Percentiles rank a stretch among this genome's conserved stretches.
phyloP scores from a whole-genome alignment of 768 basidiomycete species.

The Suillus subaureus region DNA sequence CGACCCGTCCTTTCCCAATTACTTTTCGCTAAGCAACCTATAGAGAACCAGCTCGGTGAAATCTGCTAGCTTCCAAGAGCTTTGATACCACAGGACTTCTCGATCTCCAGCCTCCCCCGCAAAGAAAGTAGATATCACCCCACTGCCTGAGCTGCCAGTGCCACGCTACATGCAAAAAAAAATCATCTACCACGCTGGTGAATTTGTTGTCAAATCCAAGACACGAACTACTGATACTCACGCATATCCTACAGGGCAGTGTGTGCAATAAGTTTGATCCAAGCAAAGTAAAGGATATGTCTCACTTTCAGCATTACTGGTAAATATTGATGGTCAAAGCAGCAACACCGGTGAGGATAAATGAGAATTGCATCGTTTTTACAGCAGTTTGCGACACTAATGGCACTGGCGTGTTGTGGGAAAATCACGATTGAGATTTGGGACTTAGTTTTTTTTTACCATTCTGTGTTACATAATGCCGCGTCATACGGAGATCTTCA shows the following conservation, averaged over 20 bases:
- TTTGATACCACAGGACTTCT: not conserved
- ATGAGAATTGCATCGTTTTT: no score
- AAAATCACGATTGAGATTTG: no score
- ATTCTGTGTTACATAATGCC: no score
- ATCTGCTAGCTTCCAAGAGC: not conserved
- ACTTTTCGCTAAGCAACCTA: not conserved
- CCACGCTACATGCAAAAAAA: not conserved
- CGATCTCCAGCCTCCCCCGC: not conserved
- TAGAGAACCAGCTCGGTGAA: not conserved
- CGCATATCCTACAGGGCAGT: not conserved
- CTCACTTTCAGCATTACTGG: not conserved
- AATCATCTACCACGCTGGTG: not conserved
- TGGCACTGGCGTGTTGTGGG: no score
- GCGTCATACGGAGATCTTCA: no score
- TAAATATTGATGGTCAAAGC: not conserved
- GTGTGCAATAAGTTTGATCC: not conserved
- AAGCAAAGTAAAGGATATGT: not conserved
- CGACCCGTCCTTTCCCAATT: not conserved
- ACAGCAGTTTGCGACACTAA: no score
- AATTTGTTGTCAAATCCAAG: not conserved
- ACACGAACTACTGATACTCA: not conserved
- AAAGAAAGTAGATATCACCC: not conserved
- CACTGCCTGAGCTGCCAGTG: not conserved
- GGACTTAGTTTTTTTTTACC: no score
- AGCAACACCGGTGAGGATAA: not conserved